These are phyloP conservation scores for Mycena citricolor DNA, from an alignment of 1,284 basidiomycete genomes.

Conservation along the genomic window DNA sequence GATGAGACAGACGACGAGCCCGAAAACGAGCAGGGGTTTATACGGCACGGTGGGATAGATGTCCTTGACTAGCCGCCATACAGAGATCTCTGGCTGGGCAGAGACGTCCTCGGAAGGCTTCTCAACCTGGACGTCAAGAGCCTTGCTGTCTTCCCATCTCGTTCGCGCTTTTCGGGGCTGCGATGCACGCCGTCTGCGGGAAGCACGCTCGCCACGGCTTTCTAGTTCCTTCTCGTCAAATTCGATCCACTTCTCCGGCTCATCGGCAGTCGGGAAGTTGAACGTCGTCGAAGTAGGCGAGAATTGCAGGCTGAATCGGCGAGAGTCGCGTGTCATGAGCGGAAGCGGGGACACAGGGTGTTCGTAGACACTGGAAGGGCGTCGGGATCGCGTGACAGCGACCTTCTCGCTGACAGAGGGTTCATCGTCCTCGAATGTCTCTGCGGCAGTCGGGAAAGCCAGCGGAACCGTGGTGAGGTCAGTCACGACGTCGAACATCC, in stretches of 20 bases:
- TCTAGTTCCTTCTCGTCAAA: conserved; percentile 41
- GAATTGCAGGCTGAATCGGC: conserved; percentile 60
- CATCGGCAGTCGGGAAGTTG: conserved; percentile 27
- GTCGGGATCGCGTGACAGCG: conserved; percentile 15
- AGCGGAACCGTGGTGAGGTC: conserved; percentile 52
- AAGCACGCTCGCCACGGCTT: conserved; percentile 25
- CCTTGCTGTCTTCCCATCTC: conserved; percentile 31
- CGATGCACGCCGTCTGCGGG: conserved; percentile 22
- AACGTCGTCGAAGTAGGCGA: conserved; percentile 54
- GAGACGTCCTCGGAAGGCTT: conserved; percentile 20
- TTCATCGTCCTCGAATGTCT: conserved; percentile 22
- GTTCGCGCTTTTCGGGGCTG: conserved; percentile 31
- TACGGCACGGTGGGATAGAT: conserved; percentile 76
- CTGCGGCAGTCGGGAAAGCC: conserved; percentile 31
- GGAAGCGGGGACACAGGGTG: conserved; percentile 25
- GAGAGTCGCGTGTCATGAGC: conserved; percentile 28
- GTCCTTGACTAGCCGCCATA: conserved; percentile 52
- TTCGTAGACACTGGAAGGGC: conserved; percentile 25
- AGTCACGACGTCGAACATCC: conserved; percentile 78
- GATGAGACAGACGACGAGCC: conserved; percentile 62
- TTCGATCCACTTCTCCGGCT: conserved; percentile 40
- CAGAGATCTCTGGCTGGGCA: conserved; percentile 32
- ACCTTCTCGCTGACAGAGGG: too few species aligned
- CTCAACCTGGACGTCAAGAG: conserved; percentile 38
- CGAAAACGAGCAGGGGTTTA: conserved; percentile 70